Base-by-base conservation (phyloP, 2,329 filamentous ascomycete species). In the Fusarium tuaranense region DNA sequence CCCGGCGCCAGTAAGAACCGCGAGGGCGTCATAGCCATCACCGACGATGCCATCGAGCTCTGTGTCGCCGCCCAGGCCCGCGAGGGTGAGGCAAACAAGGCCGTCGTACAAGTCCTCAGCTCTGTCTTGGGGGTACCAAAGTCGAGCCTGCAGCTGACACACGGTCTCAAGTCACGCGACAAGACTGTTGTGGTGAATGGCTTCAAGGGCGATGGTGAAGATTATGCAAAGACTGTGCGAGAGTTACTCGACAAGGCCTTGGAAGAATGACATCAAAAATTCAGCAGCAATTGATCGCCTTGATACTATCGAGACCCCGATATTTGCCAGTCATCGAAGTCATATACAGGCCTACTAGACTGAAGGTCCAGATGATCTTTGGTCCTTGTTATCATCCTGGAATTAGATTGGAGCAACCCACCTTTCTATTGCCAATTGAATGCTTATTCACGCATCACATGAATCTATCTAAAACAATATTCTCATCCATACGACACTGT, bases 81-180 rank as follows among this genome's bases (percentile, higher is more conserved):
- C 70, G 91, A 94, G 16, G 92, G 92, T 16, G 91, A 93, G 78
- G 90, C 92, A 7, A 94, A 94, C 79, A 89, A 88, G 78, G 92
- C 92, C 6, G 90, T 93, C 3, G 83, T 90, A 59, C 85, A 88
- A 41, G 82, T 94, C 6, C 83, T 95, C 65, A 91, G 92, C 72
- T 84, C 90, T 78, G 85, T 87, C 7, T 85, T 94, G 3, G 84
- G 85, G 2, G 84, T 92, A 8, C 88, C 92, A 34, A 93, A 92
- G 78, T 91, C 92, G 1, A 87, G 90, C 69, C 82, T 94, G 1
- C 85, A 88, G 51, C 88, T 94, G 46, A 87, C 88, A 14, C 89
- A 89, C 18, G 92, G 92, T 0, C 79, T 87, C 63, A 94, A 91
- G 80, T 91, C 89, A 22, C 86, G 88, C 67, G 89, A 92, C 51